These are phyloP conservation scores for Daldinia loculata DNA, from an alignment of 495 filamentous ascomycete species.

Conservation along the genomic window DNA sequence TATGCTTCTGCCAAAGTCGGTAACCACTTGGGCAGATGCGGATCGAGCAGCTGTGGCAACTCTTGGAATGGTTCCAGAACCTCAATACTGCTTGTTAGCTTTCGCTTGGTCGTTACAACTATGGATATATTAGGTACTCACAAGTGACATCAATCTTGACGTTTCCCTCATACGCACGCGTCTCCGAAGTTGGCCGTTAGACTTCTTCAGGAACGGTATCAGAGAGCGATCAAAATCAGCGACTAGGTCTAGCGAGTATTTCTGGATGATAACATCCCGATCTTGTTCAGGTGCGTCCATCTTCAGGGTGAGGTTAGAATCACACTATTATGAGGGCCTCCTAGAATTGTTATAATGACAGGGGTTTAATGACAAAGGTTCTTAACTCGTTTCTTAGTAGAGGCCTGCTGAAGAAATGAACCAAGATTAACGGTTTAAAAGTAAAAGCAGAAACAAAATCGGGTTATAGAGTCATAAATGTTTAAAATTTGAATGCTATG, in stretches of 20 bases:
- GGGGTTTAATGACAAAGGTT: not conserved
- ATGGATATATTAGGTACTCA: constrained; percentile 39
- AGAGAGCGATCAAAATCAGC: constrained; percentile 68
- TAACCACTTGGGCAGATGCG: constrained; percentile 77
- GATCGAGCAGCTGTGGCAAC: constrained; percentile 94
- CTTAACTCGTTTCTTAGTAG: not conserved
- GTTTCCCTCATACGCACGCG: constrained; percentile 56
- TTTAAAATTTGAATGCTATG: not conserved
- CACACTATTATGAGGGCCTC: not conserved
- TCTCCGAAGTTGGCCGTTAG: constrained; percentile 49
- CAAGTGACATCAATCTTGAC: constrained; percentile 54
- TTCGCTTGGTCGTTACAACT: not conserved
- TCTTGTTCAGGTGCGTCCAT: constrained; percentile 66
- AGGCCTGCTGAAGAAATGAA: not conserved
- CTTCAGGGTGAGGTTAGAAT: not conserved
- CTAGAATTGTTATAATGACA: not conserved
- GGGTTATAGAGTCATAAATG: not conserved
- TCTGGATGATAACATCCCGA: constrained; percentile 76
- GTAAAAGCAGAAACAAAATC: not conserved
- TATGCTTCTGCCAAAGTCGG: constrained; percentile 77
- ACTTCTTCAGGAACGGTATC: constrained; percentile 59
- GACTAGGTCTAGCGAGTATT: constrained; percentile 72
- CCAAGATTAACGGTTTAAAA: not conserved
- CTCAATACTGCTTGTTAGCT: constrained; percentile 37
- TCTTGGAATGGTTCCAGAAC: constrained; percentile 95